Base-by-base conservation (phyloP, 768 basidiomycete species). In the Saitozyma podzolica region DNA sequence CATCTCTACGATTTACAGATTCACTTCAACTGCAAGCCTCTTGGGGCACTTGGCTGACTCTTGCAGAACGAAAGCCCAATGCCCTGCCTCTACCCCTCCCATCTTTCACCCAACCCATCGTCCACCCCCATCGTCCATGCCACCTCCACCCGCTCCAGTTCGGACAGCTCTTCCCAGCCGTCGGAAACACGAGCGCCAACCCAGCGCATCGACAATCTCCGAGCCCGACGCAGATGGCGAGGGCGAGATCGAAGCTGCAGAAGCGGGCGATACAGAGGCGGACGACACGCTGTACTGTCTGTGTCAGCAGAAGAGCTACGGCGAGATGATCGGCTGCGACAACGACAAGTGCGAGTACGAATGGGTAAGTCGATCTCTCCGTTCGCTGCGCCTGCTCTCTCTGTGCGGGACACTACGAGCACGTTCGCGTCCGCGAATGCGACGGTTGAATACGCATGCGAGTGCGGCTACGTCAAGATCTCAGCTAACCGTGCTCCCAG, bases 321-420 rank as follows among this genome's bases (percentile, higher is more conserved):
- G 93, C 43, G 89, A 93, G 81, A 95, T 96, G 92, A 90, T 96
- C 70, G 92, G 88, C 20, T 96, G 92, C 77, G 92, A 96, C 77
- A 90, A 88, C 70, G 81, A 82, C 16, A 83, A 84, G 50, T 95
- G 92, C 80, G 86, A 88, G 69, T 83, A 83, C 61, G 92, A 94
- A 88, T 96, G 92, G 92, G 92, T 94, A 69, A 76, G 90, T 87
- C 8, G 68, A 51, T 29, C 29, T 29, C 59, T 58, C 14, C 40
- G 39, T 51, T 52, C 13, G 40, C 40, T 40, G 50, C 67, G 45
- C 50, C 11, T 40, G 6, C 10, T 29, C 29, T 29, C 29, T 29
- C 29, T 5, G 29, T 29, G 29, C 2, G 29, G 29, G 60, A 14
- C 41, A 60, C n/a, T 7, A 19, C 51, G 20, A n/a, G 43, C 8